phyloP scores from a whole-genome alignment of 1,284 basidiomycete genomes.

The Austroboletus niveus region DNA sequence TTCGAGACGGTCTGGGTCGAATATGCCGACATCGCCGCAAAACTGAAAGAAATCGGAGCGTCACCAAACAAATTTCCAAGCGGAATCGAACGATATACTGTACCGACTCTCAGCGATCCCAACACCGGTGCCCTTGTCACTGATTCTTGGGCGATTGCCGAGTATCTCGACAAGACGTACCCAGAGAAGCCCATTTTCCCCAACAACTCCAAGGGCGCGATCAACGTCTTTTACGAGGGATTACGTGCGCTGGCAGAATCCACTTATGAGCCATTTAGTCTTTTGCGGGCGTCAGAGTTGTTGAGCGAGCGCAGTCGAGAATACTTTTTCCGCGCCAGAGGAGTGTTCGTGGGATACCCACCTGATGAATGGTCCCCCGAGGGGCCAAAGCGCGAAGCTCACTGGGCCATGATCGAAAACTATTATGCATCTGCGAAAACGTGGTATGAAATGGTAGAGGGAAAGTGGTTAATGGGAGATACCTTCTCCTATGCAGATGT shows the following conservation, averaged over 20 bases:
- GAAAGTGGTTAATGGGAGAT: conserved; percentile 27
- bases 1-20: conserved; percentile 32
- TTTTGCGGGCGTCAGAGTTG: conserved; percentile 13
- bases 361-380: conserved; percentile 26
- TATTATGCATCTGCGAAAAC: conserved; percentile 8
- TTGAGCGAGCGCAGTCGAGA: conserved; percentile 24
- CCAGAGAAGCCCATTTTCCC: conserved; percentile 42
- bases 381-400: conserved; percentile 21
- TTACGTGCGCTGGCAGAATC: not conserved
- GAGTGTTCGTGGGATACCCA: not conserved
- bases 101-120: conserved; percentile 35
- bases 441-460: conserved; percentile 17
- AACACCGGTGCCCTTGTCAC: conserved; percentile 33
- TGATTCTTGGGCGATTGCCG: conserved; percentile 39
- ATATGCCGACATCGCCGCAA: conserved; percentile 28
- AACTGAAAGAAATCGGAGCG: conserved; percentile 29
- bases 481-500: conserved; percentile 33
- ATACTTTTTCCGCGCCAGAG: conserved; percentile 10
- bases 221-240: conserved; percentile 29
- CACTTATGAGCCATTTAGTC: conserved; percentile 3
- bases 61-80: conserved; percentile 13
- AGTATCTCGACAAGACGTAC: conserved; percentile 46
- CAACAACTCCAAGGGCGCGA: conserved; percentile 29
- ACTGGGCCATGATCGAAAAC: conserved; percentile 20
- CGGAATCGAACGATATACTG: conserved; percentile 25